Base-by-base conservation (phyloP, 805 yeast genomes). In the Yamadazyma akitaensis region DNA sequence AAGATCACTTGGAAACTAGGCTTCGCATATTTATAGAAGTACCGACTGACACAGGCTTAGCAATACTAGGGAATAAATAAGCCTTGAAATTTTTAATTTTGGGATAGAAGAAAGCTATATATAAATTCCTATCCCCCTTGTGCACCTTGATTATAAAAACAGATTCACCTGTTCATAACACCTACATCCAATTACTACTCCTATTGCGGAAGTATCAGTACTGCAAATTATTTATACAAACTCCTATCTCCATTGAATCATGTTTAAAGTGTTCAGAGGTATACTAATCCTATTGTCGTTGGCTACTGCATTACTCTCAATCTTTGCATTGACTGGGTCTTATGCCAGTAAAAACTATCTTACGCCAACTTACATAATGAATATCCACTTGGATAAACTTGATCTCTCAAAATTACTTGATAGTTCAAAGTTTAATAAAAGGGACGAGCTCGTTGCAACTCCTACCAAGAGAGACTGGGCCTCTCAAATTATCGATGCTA, bases 321-420 rank as follows among this genome's bases (percentile, higher is more conserved):
- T 59, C 2, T 70, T 70, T 59, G 72, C 73, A 1, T 36, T 72
- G 14, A 59, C 65, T 7, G 74, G 76, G 2, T 69, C 76, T 2
- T 70, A 67, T 54, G 60, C 60, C 32, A 65, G 67, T 42, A 60
- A 61, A 21, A 14, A 55, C 13, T 67, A 64, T 49, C 57, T 72
- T 31, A 71, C 72, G 10, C 47, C 53, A 25, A 61, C 69, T 31
- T 72, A 70, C 49, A 53, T 72, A 46, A 47, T 72, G 32, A 63
- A 68, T 43, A 53, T 72, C 48, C 72, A 70, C 40, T 55, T 70
- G 37, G 57, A 60, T 14, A 52, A 62, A 16, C 58, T 71, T 44
- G 62, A 72, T 44, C 54, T 71, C 18, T 54, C 67, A 2, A 54
- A 62, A 17, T 28, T 70, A 7, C 55, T 71, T 42, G 54, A 60